A percentile compares a stretch with the other conserved stretches of the same genome.
Conservation (phyloP, 352 stramenopile species). For the Plasmopara muralis region DNA sequence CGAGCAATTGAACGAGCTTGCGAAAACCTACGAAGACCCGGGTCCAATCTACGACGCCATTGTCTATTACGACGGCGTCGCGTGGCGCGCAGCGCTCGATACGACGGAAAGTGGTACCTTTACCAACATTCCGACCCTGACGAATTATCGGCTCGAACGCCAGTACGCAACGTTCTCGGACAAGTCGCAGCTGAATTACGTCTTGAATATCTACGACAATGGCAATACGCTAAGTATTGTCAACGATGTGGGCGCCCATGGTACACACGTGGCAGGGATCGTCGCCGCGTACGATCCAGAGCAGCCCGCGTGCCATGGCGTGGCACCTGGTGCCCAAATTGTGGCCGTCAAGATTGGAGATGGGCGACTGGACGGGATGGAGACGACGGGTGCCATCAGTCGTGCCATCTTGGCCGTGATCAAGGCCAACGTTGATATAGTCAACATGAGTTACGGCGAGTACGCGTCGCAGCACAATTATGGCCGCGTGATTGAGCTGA, state of each 20-base stretch:
- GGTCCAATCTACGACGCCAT: slow-evolving; percentile 92
- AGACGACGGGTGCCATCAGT: slow-evolving; percentile 86
- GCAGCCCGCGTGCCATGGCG: slow-evolving; percentile 85
- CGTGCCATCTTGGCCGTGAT: slow-evolving; percentile 89
- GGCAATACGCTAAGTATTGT: slow-evolving; percentile 91
- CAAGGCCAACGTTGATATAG: slow-evolving; percentile 84
- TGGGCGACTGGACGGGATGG: slow-evolving; percentile 89
- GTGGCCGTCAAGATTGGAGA: slow-evolving; percentile 95
- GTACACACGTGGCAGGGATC: slow-evolving; percentile 95
- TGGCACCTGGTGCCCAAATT: slow-evolving; percentile 92
- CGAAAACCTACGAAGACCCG: slow-evolving; percentile 80
- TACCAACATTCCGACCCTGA: slow-evolving; percentile 46
- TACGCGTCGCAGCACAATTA: slow-evolving; percentile 82
- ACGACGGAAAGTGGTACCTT: slow-evolving; percentile 82
- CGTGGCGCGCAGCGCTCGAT: slow-evolving; percentile 86
- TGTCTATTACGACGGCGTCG: slow-evolving; percentile 78
- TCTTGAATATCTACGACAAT: slow-evolving; percentile 93
- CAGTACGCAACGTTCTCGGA: slow-evolving; percentile 86
- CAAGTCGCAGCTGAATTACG: slow-evolving; percentile 92
- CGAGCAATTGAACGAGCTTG: slow-evolving; percentile 60
- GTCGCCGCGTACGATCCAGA: slow-evolving; percentile 86
- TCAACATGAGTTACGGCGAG: slow-evolving; percentile 98
- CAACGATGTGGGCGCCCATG: slow-evolving; percentile 89
- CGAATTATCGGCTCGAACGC: slow-evolving; percentile 69
- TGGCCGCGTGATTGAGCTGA: slow-evolving; percentile 85